Evolutionary conservation across 352 stramenopile species (phyloP).

Genomic region (Pythium phragmitis): DNA sequence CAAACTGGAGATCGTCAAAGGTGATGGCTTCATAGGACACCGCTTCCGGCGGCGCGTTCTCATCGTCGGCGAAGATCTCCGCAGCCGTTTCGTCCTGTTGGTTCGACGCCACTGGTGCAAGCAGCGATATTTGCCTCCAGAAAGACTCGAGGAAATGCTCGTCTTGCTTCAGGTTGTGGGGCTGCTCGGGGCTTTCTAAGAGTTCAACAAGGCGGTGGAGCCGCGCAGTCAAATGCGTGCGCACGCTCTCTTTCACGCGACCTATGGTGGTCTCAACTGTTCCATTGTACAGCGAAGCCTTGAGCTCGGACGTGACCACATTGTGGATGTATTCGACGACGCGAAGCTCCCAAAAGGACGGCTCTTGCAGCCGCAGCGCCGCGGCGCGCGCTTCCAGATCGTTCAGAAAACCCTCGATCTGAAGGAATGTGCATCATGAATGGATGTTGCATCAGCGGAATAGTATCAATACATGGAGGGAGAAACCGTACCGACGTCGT

Average conservation of each 20-base stretch:
- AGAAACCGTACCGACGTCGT: constrained; percentile 13
- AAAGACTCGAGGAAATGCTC: constrained; percentile 14
- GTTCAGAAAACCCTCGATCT: constrained; percentile 24
- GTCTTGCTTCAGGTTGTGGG: neutral
- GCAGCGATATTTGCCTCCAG: constrained; percentile 2
- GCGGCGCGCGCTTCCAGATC: constrained; percentile 33
- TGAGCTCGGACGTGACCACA: constrained; percentile 19
- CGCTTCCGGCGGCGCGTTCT: constrained; percentile 4
- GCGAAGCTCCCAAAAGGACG: constrained; percentile 54
- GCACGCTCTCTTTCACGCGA: neutral
- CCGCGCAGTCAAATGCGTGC: neutral
- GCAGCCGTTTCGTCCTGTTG: neutral
- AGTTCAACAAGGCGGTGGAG: constrained; percentile 5
- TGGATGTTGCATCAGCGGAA: neutral
- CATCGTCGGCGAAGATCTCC: neutral
- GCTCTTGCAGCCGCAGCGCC: constrained; percentile 35
- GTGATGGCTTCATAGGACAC: constrained; percentile 25
- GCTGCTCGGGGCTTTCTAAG: neutral
- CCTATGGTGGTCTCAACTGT: neutral
- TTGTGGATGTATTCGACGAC: constrained; percentile 41
- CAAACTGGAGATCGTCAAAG: constrained; percentile 24
- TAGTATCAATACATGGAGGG: neutral
- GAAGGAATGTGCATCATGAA: neutral
- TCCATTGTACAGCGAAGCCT: constrained; percentile 3
- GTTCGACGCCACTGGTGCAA: neutral